phyloP scores from a whole-genome alignment of 2,329 filamentous ascomycete genomes.

The Phyllosticta citriasiana region DNA sequence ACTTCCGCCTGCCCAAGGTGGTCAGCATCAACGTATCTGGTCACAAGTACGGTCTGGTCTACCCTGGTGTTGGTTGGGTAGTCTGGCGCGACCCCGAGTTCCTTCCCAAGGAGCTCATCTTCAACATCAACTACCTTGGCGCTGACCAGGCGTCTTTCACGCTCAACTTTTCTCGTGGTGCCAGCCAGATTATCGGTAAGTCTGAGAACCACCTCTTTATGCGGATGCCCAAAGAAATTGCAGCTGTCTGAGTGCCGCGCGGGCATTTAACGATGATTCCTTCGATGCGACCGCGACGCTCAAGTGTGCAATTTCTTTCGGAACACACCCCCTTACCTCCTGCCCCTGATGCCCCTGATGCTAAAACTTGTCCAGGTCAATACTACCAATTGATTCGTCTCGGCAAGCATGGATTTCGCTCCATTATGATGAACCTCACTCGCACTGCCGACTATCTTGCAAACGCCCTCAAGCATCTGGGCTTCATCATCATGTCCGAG shows the following conservation, averaged over 20 bases:
- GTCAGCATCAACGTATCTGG: slow-evolving; percentile 91
- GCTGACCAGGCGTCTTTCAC: slow-evolving; percentile 94
- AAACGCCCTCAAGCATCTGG: slow-evolving; percentile 59
- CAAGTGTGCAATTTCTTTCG: no score
- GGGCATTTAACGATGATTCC: no score
- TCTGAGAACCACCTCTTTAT: no score
- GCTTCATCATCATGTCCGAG: slow-evolving; percentile 83
- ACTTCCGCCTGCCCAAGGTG: slow-evolving; percentile 81
- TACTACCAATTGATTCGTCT: slow-evolving; percentile 96
- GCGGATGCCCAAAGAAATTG: no score
- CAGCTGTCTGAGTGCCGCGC: no score
- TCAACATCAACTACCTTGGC: slow-evolving; percentile 98
- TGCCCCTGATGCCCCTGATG: no score
- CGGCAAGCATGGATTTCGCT: slow-evolving; percentile 81
- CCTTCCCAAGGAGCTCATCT: slow-evolving; percentile 83
- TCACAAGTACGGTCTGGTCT: slow-evolving; percentile 61
- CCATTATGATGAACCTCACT: slow-evolving; percentile 91
- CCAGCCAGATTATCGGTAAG: slow-evolving; percentile 75
- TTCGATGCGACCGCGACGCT: no score
- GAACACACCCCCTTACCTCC: no score
- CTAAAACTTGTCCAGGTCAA: slow-evolving; percentile 37
- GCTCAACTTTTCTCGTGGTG: slow-evolving; percentile 93
- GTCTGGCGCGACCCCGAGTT: slow-evolving; percentile 77
- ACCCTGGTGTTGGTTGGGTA: slow-evolving; percentile 90
- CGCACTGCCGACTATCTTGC: slow-evolving; percentile 82